phyloP scores from a whole-genome alignment of 495 filamentous ascomycete species.

The Copromyces sp. region DNA sequence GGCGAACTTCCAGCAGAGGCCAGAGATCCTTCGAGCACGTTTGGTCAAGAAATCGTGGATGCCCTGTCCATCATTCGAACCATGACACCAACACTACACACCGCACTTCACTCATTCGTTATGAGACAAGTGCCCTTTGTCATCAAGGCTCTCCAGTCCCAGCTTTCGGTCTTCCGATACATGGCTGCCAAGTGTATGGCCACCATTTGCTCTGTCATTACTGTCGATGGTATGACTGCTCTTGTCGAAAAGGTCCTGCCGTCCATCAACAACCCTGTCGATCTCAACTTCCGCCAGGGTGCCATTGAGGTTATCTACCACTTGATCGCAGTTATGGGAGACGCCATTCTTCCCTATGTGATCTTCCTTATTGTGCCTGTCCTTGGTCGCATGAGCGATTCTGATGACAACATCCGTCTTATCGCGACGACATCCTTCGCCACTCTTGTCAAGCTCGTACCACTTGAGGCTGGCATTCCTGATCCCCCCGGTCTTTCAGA shows the following conservation, averaged over 20 bases:
- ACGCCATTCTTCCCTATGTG: conserved; percentile 89
- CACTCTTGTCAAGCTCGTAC: conserved; percentile 94
- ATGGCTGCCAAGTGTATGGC: conserved; percentile 96
- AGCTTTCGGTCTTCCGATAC: conserved; percentile 85
- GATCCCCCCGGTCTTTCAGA: conserved; percentile 89
- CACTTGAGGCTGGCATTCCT: conserved; percentile 94
- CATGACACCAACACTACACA: conserved; percentile 71
- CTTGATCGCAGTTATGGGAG: conserved; percentile 96
- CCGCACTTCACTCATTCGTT: conserved; percentile 64
- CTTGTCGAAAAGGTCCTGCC: conserved; percentile 88
- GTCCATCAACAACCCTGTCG: conserved; percentile 75
- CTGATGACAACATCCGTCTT: conserved; percentile 86
- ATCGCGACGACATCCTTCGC: conserved; percentile 96
- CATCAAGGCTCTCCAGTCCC: conserved; percentile 73
- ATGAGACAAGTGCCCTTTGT: conserved; percentile 76
- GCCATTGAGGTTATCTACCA: conserved; percentile 92
- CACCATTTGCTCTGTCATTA: conserved; percentile 92
- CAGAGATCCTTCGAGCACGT: conserved; percentile 51
- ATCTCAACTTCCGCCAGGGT: conserved; percentile 80
- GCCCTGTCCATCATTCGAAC: conserved; percentile 86
- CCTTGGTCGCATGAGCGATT: conserved; percentile 97
- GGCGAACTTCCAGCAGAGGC: conserved; percentile 63
- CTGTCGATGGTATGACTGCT: conserved; percentile 89
- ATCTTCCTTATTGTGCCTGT: conserved; percentile 99
- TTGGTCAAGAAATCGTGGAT: conserved; percentile 89